A percentile compares a stretch with the other conserved stretches of the same genome.
Conservation (phyloP, 192 early-diverging fungal species). For the Coemansia sp. region DNA sequence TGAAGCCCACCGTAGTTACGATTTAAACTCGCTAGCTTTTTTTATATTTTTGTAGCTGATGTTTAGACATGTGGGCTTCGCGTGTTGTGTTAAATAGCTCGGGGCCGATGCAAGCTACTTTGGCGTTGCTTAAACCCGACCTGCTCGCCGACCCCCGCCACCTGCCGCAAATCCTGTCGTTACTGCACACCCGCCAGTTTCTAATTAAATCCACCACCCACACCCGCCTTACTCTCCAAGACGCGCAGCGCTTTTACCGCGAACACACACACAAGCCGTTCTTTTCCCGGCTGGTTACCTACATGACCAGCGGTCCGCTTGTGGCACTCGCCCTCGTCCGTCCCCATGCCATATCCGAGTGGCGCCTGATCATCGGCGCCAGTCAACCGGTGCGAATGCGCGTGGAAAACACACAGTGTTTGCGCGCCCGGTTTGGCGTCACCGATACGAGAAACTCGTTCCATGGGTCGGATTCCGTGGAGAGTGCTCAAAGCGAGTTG, state of each 20-base stretch:
- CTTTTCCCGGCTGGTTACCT: slow-evolving; percentile 63
- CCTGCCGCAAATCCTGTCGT: slow-evolving; percentile 40
- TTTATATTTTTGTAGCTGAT: background rate
- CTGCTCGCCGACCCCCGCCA: slow-evolving; percentile 56
- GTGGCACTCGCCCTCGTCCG: slow-evolving; percentile 57
- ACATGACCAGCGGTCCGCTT: slow-evolving; percentile 70
- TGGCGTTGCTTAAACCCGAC: slow-evolving; percentile 72
- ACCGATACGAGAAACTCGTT: slow-evolving; percentile 74
- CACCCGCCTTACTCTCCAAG: slow-evolving; percentile 52
- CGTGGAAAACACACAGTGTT: slow-evolving; percentile 49
- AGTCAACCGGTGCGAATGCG: slow-evolving; percentile 67
- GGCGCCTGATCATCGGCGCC: slow-evolving; percentile 62
- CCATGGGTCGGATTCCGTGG: slow-evolving; percentile 67
- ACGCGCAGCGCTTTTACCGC: slow-evolving; percentile 63
- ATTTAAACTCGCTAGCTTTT: background rate
- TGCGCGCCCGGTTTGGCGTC: slow-evolving; percentile 62
- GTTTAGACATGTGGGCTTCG: too few species aligned
- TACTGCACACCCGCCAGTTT: slow-evolving; percentile 39
- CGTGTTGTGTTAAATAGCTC: background rate
- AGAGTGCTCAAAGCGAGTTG: slow-evolving; percentile 58
- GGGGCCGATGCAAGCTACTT: slow-evolving; percentile 27
- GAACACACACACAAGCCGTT: slow-evolving; percentile 68
- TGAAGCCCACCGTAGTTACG: background rate
- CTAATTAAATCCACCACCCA: slow-evolving; percentile 39
- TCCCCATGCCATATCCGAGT: slow-evolving; percentile 57